Conservation (phyloP, 768 basidiomycete genomes). For the Podaxis mareebaensis region DNA sequence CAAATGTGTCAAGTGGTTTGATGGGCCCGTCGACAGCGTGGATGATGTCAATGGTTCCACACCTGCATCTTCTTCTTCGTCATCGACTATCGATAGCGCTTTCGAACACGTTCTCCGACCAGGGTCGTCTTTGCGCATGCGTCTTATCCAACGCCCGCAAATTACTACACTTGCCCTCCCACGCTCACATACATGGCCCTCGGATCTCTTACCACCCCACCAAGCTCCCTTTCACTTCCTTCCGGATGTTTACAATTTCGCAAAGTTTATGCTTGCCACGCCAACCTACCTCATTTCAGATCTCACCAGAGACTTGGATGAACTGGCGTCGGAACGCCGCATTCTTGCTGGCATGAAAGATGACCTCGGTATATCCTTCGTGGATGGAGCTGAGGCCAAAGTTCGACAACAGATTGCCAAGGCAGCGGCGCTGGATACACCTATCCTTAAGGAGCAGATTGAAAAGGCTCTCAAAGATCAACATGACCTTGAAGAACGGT, state of each 20-base stretch:
- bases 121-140: constrained; percentile 74
- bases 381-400: constrained; percentile 76
- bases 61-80: constrained; percentile 46
- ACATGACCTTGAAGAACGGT: constrained; percentile 52
- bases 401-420: constrained; percentile 80
- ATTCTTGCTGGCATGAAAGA: constrained; percentile 69
- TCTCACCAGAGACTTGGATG: constrained; percentile 70
- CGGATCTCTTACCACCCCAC: constrained; percentile 86
- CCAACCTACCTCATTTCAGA: constrained; percentile 79
- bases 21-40: constrained; percentile 41
- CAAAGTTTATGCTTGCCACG: constrained; percentile 96
- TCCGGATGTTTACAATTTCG: constrained; percentile 83
- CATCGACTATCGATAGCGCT: constrained; percentile 34
- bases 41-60: constrained; percentile 31
- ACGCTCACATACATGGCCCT: constrained; percentile 90
- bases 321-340: constrained; percentile 70
- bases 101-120: constrained; percentile 44
- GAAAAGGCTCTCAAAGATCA: constrained; percentile 61
- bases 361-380: constrained; percentile 73
- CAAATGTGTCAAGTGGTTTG: constrained; percentile 91
- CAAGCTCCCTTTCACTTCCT: constrained; percentile 96
- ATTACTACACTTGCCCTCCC: constrained; percentile 95
- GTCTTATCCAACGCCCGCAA: constrained; percentile 89
- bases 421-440: constrained; percentile 73
- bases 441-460: constrained; percentile 61